A percentile compares a stretch with the other conserved stretches of the same genome.
phyloP scores from a whole-genome alignment of 2,329 filamentous ascomycete genomes.

The Colletotrichum spaethianum region DNA sequence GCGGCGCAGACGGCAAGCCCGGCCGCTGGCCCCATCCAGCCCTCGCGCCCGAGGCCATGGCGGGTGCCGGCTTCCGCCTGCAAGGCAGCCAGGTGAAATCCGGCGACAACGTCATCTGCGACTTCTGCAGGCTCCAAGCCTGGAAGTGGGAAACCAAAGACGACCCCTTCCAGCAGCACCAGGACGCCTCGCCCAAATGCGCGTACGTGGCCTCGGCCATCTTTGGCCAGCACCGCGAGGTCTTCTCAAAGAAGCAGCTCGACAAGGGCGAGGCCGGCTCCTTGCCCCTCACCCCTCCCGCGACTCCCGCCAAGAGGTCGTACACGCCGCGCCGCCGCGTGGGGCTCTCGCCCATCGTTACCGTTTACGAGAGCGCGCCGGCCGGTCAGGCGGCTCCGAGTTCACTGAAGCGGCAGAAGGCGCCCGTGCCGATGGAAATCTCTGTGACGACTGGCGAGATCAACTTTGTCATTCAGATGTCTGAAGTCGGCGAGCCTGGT shows the following conservation, averaged over 20 bases:
- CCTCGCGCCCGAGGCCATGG: conserved; percentile 28
- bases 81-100: background rate
- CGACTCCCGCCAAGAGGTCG: background rate
- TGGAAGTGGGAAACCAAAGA: conserved; percentile 35
- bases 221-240: background rate
- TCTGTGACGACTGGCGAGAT: background rate
- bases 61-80: background rate
- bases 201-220: background rate
- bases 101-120: conserved; percentile 8
- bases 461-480: background rate
- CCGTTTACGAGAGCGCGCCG: background rate
- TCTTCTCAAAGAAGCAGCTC: background rate
- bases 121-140: conserved; percentile 1
- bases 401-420: background rate
- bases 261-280: background rate
- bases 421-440: background rate
- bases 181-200: background rate
- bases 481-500: background rate
- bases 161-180: conserved; percentile 21
- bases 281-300: background rate
- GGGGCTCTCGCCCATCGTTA: background rate
- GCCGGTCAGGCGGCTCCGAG: background rate
- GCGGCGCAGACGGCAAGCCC: background rate
- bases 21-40: conserved; percentile 12
- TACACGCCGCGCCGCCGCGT: background rate